Percentiles rank a stretch among this genome's conserved stretches.
These are phyloP conservation scores for Bretschneidera sinensis DNA, from an alignment of 345 rosid genomes.

Conservation along the genomic window DNA sequence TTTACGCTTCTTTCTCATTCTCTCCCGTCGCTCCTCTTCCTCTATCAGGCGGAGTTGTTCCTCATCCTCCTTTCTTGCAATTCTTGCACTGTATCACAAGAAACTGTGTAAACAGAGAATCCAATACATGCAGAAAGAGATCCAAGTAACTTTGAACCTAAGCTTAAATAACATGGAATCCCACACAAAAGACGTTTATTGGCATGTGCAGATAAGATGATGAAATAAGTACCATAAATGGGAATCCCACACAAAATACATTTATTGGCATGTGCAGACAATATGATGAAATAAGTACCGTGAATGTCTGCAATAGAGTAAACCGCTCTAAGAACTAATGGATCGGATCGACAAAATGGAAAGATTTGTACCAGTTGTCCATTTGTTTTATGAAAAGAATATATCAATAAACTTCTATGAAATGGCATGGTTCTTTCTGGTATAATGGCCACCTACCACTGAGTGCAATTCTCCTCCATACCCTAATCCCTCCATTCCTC, in stretches of 20 bases:
- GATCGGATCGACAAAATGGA: too few relatives aligned
- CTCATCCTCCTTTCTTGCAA: constrained; percentile 70
- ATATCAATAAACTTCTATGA: too few relatives aligned
- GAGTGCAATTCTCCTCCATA: too few relatives aligned
- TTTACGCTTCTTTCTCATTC: constrained; percentile 50
- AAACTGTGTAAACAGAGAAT: background rate
- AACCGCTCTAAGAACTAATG: too few relatives aligned
- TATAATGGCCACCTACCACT: too few relatives aligned
- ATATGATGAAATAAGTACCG: background rate
- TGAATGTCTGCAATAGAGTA: too few relatives aligned
- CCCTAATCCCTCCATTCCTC: too few relatives aligned
- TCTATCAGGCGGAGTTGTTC: constrained; percentile 48
- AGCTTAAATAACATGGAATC: background rate
- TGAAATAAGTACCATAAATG: background rate
- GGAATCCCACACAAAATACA: background rate
- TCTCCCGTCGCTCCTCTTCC: constrained; percentile 65
- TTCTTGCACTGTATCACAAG: constrained; percentile 45
- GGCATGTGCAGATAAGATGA: background rate
- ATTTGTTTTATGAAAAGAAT: too few relatives aligned
- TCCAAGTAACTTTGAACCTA: background rate
- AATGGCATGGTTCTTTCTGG: too few relatives aligned
- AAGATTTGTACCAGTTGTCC: too few relatives aligned
- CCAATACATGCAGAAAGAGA: too few relatives aligned
- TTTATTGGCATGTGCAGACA: background rate
- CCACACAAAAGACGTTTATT: background rate